Evolutionary conservation across 345 rosid species (phyloP).

Genomic region (Leavenworthia alabamica): DNA sequence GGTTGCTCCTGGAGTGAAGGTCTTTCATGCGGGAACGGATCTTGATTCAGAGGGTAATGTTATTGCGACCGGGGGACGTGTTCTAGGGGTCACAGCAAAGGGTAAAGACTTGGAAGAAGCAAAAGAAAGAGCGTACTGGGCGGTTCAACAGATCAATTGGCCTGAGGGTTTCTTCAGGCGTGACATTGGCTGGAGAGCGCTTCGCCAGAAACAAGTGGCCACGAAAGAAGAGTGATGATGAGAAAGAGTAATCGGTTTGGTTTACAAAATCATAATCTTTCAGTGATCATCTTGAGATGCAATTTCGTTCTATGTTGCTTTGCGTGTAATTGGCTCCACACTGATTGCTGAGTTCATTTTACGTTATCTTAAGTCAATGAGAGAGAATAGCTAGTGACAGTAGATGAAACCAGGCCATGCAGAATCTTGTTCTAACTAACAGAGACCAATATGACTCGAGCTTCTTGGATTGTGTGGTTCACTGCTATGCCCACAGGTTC

Average conservation of each 20-base stretch:
- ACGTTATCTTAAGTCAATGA: background rate
- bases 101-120: slow-evolving; percentile 83
- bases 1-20: slow-evolving; percentile 53
- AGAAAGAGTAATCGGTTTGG: too few species aligned
- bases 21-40: slow-evolving; percentile 81
- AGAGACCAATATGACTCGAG: background rate
- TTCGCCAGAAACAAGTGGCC: slow-evolving; percentile 41
- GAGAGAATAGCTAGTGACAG: background rate
- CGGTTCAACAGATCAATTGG: slow-evolving; percentile 73
- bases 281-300: background rate
- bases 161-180: slow-evolving; percentile 71
- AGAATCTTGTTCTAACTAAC: background rate
- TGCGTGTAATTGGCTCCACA: background rate
- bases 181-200: slow-evolving; percentile 95
- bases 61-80: slow-evolving; percentile 78
- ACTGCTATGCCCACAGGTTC: background rate
- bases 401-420: slow-evolving; percentile 1
- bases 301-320: background rate
- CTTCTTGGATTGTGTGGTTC: background rate
- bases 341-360: background rate
- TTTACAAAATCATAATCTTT: slow-evolving; percentile 13
- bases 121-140: slow-evolving; percentile 56
- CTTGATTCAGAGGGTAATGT: slow-evolving; percentile 55
- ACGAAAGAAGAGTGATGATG: slow-evolving; percentile 9
- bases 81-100: slow-evolving; percentile 75